Conservation (phyloP, 768 basidiomycete genomes). For the Lepiota venenata region DNA sequence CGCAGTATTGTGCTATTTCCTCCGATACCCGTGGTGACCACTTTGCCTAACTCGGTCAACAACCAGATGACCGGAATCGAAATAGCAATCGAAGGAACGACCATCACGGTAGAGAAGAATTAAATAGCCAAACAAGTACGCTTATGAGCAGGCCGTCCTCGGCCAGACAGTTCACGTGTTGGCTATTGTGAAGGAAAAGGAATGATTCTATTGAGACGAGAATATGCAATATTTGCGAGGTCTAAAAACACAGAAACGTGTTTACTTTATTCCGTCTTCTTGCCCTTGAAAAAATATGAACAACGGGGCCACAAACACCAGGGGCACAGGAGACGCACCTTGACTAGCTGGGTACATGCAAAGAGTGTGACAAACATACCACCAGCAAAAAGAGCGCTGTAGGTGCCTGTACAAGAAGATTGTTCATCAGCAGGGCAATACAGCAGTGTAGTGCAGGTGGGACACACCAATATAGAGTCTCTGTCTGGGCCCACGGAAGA, state of each 20-base stretch:
- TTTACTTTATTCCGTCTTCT: slow-evolving; percentile 13
- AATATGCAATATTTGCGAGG: slow-evolving; percentile 2
- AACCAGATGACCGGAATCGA: too few relatives aligned
- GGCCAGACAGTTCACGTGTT: too few relatives aligned
- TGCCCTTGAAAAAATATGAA: slow-evolving; percentile 18
- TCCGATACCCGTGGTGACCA: too few relatives aligned
- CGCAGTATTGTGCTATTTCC: too few relatives aligned
- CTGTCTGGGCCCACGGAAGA: slow-evolving; percentile 60
- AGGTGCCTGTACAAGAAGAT: slow-evolving; percentile 40
- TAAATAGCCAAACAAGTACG: too few relatives aligned
- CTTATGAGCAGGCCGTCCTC: background rate
- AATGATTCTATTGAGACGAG: slow-evolving; percentile 1
- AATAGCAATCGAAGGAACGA: too few relatives aligned
- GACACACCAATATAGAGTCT: slow-evolving; percentile 60
- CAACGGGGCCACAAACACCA: background rate
- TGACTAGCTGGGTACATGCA: slow-evolving; percentile 44
- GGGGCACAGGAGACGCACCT: slow-evolving; percentile 28
- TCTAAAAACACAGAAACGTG: background rate
- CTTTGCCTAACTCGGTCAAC: too few relatives aligned
- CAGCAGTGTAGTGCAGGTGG: background rate
- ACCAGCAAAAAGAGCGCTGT: slow-evolving; percentile 47
- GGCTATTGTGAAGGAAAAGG: background rate
- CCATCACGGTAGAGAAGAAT: too few relatives aligned
- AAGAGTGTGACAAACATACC: slow-evolving; percentile 53
- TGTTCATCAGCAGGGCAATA: slow-evolving; percentile 1